Evolutionary conservation across 2,329 filamentous ascomycete species (phyloP), one percentile per base, ranked within the genome.

Genomic region (Talaromyces sp.): DNA sequence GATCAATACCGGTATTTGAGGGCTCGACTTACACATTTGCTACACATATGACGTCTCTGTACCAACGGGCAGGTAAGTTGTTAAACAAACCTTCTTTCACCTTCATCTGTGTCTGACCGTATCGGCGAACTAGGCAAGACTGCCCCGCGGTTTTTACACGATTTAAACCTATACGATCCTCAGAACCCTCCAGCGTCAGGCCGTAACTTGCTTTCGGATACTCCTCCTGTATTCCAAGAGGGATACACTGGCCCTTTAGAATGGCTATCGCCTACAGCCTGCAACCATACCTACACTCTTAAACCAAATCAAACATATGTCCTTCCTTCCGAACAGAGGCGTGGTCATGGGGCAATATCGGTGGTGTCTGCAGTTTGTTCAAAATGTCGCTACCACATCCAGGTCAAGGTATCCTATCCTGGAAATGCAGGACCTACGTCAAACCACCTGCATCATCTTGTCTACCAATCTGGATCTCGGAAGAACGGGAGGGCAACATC

Each of bases 371-470:
- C 85, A 3, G 80, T 85, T 64, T 90, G 88, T 72, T 74, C 78
- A 59, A 78, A 77, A 61, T 90, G 88, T 69, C 82, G 84, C 56
- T 79, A 80, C 67, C 87, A 90, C 72, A 75, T 88, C 50, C 80
- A 85, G 64, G 69, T 90, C 24, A 74, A 75, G 11, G 78, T 87
- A 35, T 79, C 82, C 61, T 84, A 83, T 65, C 75, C 74, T 12
- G 69, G 75, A n/a, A 71, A 72, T 32, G 72, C 68, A 55, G 68
- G 69, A 48, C 43, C 56, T 27, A 62, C 67, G 11, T 73, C 79
- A 1, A 80, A 78, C 63, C 83, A 84, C 31, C 70, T 89, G 5
- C 88, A 90, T 70, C 87, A 90, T 69, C 80, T 88, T 61, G 72
- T 78, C 38, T 81, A 75, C 43, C 73, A 69, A 38, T 70, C 74